Base-by-base conservation (phyloP, 2,329 filamentous ascomycete genomes). In the Onygenales sp. region DNA sequence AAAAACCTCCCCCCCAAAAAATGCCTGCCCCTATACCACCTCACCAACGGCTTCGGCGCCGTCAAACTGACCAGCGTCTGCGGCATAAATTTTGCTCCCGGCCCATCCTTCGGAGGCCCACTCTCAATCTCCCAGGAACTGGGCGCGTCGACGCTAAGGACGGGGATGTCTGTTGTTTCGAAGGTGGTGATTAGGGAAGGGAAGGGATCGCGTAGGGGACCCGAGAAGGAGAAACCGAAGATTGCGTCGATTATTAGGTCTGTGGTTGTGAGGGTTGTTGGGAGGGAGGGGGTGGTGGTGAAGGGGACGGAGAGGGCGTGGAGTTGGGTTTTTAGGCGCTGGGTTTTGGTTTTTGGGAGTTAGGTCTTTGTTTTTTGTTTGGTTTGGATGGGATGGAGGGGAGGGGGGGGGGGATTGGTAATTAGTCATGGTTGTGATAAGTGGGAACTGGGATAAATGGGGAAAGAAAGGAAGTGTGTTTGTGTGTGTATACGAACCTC, bases 1-100 rank as follows among this genome's bases (percentile, higher is more conserved):
- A 98, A 78, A 64, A 98, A 98, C 80, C 89, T 78, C 52, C 93
- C 93, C 7, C 93, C 93, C 53, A 98, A 71, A 65, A 97, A 98
- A 75, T 98, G 93, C 46, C 88, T 81, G 1, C 60, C 54, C 0
- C 92, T 93, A 69, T 95, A 98, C 67, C 83, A 82, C 69, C 85
- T 86, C 6, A 89, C 86, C 56, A 95, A 75, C 6, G 92, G 92
- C 72, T 98, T 98, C 2, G 93, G 90, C 8, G 93, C 93, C 47
- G 92, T 95, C 64, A 98, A 75, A 66, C 89, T 95, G 60, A 98
- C 84, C 54, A 98, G 75, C 17, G 85, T 84, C 36, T 79, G 76
- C 59, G 93, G 93, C 73, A 87, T 84, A 65, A 95, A 97, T 4
- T 78, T 82, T 63, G 85, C 85, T 0, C 90, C 92, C 0, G 88